Percentiles rank a stretch among this genome's conserved stretches.
Conservation (phyloP, 2,329 filamentous ascomycete genomes). For the Tricladium varicosporioides region DNA sequence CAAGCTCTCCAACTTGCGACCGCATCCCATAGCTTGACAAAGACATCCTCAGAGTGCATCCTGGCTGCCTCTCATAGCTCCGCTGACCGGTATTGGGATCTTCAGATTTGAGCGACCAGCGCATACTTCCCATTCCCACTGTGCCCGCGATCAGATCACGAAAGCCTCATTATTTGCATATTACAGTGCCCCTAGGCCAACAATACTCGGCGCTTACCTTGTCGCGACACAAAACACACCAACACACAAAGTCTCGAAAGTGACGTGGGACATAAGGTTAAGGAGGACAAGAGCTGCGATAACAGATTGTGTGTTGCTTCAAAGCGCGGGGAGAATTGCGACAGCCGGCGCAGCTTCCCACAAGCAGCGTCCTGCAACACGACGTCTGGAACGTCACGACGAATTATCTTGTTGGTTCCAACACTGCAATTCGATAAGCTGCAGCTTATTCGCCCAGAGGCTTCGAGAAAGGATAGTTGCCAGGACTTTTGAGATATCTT, state of each 20-base stretch:
- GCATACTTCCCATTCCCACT: not conserved
- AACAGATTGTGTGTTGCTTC: slow-evolving; percentile 8
- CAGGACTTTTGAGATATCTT: slow-evolving; percentile 2
- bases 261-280: not conserved
- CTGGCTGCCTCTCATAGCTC: no score
- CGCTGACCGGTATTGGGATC: no score
- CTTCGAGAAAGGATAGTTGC: not conserved
- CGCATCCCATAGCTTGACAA: not conserved
- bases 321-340: slow-evolving; percentile 8
- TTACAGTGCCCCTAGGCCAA: not conserved
- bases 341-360: slow-evolving; percentile 3
- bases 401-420: not conserved
- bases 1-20: not conserved
- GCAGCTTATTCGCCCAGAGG: not conserved
- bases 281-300: not conserved
- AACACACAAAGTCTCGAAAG: not conserved
- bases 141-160: not conserved
- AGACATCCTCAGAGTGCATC: not conserved
- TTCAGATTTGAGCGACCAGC: not conserved
- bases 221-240: not conserved
- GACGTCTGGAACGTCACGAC: slow-evolving; percentile 5
- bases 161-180: not conserved
- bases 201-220: not conserved
- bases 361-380: not conserved
- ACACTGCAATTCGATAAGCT: not conserved